These are phyloP conservation scores for Podospora conica DNA, from an alignment of 495 filamentous ascomycete species.

Conservation along the genomic window DNA sequence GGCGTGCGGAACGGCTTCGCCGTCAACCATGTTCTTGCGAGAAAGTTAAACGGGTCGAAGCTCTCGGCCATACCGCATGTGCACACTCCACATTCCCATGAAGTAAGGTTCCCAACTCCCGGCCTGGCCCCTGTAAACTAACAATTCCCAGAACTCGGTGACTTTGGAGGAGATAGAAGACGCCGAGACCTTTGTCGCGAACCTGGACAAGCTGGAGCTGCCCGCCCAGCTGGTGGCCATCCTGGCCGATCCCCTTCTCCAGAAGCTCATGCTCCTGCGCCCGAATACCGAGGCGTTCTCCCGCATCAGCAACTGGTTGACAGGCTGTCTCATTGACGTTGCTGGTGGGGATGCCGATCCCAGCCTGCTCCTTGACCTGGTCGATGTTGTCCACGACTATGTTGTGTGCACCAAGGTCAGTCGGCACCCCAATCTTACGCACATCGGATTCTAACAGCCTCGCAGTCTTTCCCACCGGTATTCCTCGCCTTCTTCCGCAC, in stretches of 20 bases:
- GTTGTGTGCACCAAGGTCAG: conserved; percentile 58
- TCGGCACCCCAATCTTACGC: background rate
- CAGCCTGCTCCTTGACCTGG: conserved; percentile 46
- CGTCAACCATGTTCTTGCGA: conserved; percentile 42
- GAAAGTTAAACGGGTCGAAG: conserved; percentile 38
- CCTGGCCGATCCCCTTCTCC: conserved; percentile 68
- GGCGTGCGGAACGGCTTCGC: conserved; percentile 42
- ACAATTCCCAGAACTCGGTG: conserved; percentile 45
- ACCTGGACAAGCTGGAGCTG: conserved; percentile 70
- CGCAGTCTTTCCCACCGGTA: conserved; percentile 54
- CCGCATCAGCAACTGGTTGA: conserved; percentile 62
- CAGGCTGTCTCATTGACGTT: conserved; percentile 54
- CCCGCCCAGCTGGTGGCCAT: conserved; percentile 76
- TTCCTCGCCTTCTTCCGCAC: conserved; percentile 56
- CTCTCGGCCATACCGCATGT: conserved; percentile 56
- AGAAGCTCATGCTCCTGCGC: conserved; percentile 64
- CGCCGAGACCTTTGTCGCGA: conserved; percentile 64
- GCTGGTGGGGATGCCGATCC: conserved; percentile 46
- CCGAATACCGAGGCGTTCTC: conserved; percentile 50
- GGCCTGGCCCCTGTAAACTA: conserved; percentile 9
- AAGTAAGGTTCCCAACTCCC: conserved; percentile 36
- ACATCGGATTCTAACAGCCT: conserved; percentile 1
- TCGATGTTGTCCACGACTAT: conserved; percentile 55
- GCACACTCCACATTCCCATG: conserved; percentile 65
- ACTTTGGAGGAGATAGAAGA: conserved; percentile 76